A percentile compares a stretch with the other conserved stretches of the same genome.
These are phyloP conservation scores for Epichloe bromicola DNA, from an alignment of 2,329 filamentous ascomycete species.

Conservation along the genomic window DNA sequence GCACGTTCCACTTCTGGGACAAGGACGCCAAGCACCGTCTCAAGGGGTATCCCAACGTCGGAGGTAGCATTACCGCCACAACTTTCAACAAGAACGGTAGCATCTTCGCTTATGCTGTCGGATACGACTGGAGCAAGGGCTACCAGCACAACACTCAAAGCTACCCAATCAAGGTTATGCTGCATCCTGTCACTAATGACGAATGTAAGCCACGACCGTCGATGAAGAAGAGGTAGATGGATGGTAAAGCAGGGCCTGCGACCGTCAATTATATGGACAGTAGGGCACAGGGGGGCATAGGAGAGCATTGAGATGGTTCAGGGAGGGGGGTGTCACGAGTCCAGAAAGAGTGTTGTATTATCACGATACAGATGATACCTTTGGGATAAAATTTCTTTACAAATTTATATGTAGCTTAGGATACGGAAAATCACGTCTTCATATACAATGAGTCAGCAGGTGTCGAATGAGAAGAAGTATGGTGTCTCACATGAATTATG, in stretches of 20 bases:
- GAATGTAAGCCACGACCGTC: constrained; percentile 50
- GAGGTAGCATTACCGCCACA: constrained; percentile 78
- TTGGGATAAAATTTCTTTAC: background rate
- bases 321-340: background rate
- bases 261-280: background rate
- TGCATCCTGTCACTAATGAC: constrained; percentile 57
- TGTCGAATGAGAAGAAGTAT: too few species aligned
- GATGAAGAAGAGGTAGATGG: constrained; percentile 43
- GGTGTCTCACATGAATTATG: too few species aligned
- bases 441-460: background rate
- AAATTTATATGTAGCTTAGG: constrained; percentile 6
- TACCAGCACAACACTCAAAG: constrained; percentile 70
- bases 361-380: background rate
- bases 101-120: constrained; percentile 80
- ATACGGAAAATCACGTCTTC: background rate
- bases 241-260: background rate
- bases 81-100: constrained; percentile 80
- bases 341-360: background rate
- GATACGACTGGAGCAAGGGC: constrained; percentile 98
- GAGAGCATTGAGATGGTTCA: background rate
- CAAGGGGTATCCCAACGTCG: constrained; percentile 76
- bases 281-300: background rate
- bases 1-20: constrained; percentile 96
- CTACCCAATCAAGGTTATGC: constrained; percentile 69
- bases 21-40: constrained; percentile 80